Evolutionary conservation across 2,329 filamentous ascomycete species (phyloP).

Genomic region (Aspergillus japonicus): DNA sequence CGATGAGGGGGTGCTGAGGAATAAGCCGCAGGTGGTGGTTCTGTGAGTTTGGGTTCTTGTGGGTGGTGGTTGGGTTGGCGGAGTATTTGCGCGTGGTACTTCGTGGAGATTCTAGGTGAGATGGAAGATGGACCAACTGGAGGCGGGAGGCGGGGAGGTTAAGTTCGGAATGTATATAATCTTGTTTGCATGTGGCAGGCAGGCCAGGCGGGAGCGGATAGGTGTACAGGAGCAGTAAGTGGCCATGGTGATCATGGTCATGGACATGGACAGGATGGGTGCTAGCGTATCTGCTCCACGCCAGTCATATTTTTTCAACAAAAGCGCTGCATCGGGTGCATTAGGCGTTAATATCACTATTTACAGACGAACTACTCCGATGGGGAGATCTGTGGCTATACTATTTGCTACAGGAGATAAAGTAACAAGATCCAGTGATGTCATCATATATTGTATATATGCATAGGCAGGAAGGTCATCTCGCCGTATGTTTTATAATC

Average conservation of each 20-base stretch:
- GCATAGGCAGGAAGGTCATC: background rate
- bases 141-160: too few relatives aligned
- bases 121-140: too few relatives aligned
- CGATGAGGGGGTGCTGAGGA: conserved; percentile 35
- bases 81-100: too few relatives aligned
- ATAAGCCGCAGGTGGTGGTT: conserved; percentile 40
- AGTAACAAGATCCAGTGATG: background rate
- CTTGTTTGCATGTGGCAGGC: too few relatives aligned
- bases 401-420: too few relatives aligned
- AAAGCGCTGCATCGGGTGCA: background rate
- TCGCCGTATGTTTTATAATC: background rate
- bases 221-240: too few relatives aligned
- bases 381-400: background rate
- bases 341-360: background rate
- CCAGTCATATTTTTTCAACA: background rate
- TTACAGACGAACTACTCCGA: background rate
- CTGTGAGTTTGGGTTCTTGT: conserved; percentile 8
- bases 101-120: too few relatives aligned
- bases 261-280: background rate
- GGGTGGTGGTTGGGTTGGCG: too few relatives aligned
- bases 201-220: too few relatives aligned
- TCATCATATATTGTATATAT: background rate
- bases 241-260: too few relatives aligned
- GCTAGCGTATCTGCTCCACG: too few relatives aligned
- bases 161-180: too few relatives aligned